Evolutionary conservation across 441 rosid genomes (phyloP), one percentile per base, ranked within the genome.

Genomic region (Theobroma grandiflorum): DNA sequence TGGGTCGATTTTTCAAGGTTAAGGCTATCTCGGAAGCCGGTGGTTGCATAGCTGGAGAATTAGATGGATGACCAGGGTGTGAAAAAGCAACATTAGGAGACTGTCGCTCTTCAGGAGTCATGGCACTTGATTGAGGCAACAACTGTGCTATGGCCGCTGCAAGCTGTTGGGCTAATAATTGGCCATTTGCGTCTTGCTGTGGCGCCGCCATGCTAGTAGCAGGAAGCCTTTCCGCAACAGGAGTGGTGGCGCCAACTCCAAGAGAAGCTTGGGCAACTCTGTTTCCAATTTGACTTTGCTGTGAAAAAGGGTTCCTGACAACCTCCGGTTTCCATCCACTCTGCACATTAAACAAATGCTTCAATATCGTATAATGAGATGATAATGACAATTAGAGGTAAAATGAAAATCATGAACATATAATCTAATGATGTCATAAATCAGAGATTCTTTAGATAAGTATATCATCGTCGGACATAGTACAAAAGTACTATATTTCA

Each of bases 221-320:
- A 4, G 57, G 20, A 61, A 70, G 79, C 65, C 58, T 78, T 72
- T 78, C 85, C 0, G 35, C 71, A 35, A 79, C 8, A n/a, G 86
- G 69, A 74, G 10, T 22, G 35, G 57, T 12, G 53, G 78, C 26
- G 26, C 77, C 63, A 62, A 76, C 79, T 45, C 75, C 85, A 20
- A n/a, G 37, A 40, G 82, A 71, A 45, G 78, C 42, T 74, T 79
- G 77, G 33, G 83, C 84, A 80, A 80, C 85, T 66, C 85, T 69
- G 76, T 79, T 83, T 63, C 84, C 89, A 75, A 77, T 77, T 61
- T 89, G 82, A 63, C 63, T 83, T 67, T 85, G 92, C 78, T 89
- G 89, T 53, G 92, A 89, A 84, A 94, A 94, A 38, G 98, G 99
- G 76, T 93, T 95, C 90, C 88, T 87, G 67, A 45, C 80, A 49